A percentile compares a stretch with the other conserved stretches of the same genome.
Evolutionary conservation across 1,284 basidiomycete genomes (phyloP).

Genomic region (Trametes sp.): DNA sequence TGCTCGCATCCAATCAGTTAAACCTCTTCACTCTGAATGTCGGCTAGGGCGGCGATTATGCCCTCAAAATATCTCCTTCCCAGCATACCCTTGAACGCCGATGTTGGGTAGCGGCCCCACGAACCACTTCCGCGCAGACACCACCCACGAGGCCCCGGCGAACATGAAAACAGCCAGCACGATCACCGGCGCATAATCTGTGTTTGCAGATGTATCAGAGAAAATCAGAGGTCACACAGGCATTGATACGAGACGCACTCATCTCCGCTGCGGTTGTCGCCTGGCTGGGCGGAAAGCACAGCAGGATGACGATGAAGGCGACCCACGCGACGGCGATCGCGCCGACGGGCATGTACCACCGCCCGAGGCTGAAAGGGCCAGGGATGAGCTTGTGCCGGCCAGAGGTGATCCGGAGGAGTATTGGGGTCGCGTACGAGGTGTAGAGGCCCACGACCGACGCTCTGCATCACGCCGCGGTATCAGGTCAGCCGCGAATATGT

Average conservation of each 20-base stretch:
- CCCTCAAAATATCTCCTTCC: neutral
- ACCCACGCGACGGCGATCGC: conserved; percentile 67
- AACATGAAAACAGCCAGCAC: conserved; percentile 64
- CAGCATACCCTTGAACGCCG: conserved; percentile 29
- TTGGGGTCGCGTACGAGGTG: conserved; percentile 65
- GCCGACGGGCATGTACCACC: conserved; percentile 61
- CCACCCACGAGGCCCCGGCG: conserved; percentile 61
- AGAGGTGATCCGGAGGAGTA: conserved; percentile 67
- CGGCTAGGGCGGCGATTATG: neutral
- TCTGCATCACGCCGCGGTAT: conserved; percentile 43
- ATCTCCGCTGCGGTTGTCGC: conserved; percentile 50
- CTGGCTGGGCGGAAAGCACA: conserved; percentile 61
- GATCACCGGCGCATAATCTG: conserved; percentile 34
- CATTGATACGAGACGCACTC: conserved; percentile 52
- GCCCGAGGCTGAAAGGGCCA: conserved; percentile 62
- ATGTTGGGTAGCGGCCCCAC: conserved; percentile 63
- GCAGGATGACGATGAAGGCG: conserved; percentile 58
- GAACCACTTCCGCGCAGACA: conserved; percentile 70
- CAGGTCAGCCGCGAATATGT: neutral
- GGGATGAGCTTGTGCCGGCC: conserved; percentile 60
- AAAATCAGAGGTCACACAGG: neutral
- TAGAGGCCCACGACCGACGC: conserved; percentile 70
- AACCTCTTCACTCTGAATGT: no score
- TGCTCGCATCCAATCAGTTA: neutral
- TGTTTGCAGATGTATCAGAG: neutral